phyloP scores from a whole-genome alignment of 768 basidiomycete species.

The Kwoniella dendrophila region DNA sequence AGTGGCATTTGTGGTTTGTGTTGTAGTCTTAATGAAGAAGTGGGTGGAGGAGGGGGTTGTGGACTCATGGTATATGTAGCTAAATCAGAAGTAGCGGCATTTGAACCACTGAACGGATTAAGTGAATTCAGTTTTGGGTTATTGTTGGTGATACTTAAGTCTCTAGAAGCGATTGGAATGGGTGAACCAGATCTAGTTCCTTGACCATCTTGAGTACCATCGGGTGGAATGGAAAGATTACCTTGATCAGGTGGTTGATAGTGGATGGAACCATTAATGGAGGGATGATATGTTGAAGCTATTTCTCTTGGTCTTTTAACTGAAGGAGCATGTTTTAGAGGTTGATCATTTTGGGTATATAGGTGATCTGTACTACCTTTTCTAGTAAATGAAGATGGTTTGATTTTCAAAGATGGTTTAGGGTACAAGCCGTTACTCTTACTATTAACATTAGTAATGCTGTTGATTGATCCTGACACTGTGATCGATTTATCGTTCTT shows the following conservation, averaged over 20 bases:
- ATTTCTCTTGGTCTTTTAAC: neutral
- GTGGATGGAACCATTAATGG: slow-evolving; percentile 1
- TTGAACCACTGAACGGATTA: too few species aligned
- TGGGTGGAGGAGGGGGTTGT: neutral
- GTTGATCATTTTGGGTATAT: neutral
- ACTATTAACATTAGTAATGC: neutral
- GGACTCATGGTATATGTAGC: neutral
- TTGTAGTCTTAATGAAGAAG: neutral
- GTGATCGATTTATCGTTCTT: too few species aligned
- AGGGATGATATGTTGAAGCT: slow-evolving; percentile 2
- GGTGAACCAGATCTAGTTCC: too few species aligned
- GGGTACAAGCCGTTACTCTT: neutral
- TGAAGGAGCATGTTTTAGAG: slow-evolving; percentile 6
- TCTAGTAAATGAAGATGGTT: neutral
- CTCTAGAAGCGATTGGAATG: neutral
- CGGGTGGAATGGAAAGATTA: too few species aligned
- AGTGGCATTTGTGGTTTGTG: slow-evolving; percentile 1
- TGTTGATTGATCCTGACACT: too few species aligned
- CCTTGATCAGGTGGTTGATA: too few species aligned
- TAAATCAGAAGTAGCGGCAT: too few species aligned
- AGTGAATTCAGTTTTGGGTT: neutral
- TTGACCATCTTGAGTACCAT: too few species aligned
- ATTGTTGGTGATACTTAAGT: neutral
- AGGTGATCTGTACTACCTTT: neutral
- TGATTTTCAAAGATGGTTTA: neutral